phyloP scores from a whole-genome alignment of 148 eudicot genomes.

The Arbutus unedo region DNA sequence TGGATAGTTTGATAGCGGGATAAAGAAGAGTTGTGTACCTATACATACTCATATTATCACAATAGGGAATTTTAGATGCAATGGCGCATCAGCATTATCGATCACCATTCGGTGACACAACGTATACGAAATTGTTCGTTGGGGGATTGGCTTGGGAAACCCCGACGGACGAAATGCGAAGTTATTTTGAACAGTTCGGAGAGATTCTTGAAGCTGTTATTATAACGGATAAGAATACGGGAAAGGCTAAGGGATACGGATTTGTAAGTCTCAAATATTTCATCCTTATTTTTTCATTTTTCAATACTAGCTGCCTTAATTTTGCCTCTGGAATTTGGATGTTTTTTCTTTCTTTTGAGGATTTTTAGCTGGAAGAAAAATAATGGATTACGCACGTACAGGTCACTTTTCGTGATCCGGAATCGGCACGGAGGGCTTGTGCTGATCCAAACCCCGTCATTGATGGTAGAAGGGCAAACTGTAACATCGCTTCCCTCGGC shows the following conservation, averaged over 20 bases:
- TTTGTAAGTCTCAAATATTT: conserved; percentile 52
- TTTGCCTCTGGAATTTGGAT: too few relatives aligned
- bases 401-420: conserved; percentile 83
- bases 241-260: conserved; percentile 94
- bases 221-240: conserved; percentile 73
- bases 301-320: not conserved
- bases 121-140: conserved; percentile 75
- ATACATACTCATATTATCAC: too few relatives aligned
- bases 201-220: conserved; percentile 90
- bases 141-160: conserved; percentile 98
- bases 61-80: conserved; percentile 16
- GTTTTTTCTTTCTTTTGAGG: too few relatives aligned
- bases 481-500: conserved; percentile 89
- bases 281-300: not conserved
- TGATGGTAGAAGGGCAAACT: conserved; percentile 87
- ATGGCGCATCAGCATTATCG: conserved; percentile 65
- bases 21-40: too few relatives aligned
- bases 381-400: too few relatives aligned
- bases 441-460: conserved; percentile 74
- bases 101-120: conserved; percentile 88
- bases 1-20: not conserved
- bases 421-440: conserved; percentile 72
- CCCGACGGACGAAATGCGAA: conserved; percentile 64
- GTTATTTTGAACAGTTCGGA: conserved; percentile 80
- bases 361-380: too few relatives aligned